Conservation (phyloP, 23 red algal genomes). For the Gracilaria gracilis region DNA sequence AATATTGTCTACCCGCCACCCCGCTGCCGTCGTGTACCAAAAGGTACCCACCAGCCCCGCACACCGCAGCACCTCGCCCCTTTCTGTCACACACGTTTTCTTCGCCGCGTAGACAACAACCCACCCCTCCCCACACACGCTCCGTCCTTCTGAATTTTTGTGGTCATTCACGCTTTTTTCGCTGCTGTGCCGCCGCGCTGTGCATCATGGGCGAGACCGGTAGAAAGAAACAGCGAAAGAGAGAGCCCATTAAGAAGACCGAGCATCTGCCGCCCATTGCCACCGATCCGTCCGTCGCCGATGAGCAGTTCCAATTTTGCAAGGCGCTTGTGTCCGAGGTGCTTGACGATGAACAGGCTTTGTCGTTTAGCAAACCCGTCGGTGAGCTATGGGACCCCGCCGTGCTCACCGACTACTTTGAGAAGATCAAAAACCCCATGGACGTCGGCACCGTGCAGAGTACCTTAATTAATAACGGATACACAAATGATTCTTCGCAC, state of each 20-base stretch:
- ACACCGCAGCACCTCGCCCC: no score
- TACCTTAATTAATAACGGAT: slow-evolving; percentile 46
- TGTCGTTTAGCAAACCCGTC: slow-evolving; percentile 55
- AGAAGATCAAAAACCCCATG: slow-evolving; percentile 93
- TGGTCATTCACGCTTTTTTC: background rate
- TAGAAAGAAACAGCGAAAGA: slow-evolving; percentile 53
- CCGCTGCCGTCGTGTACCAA: no score
- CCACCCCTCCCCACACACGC: no score
- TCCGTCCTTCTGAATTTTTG: background rate
- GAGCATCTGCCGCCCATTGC: slow-evolving; percentile 40
- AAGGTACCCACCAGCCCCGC: no score
- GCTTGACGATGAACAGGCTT: slow-evolving; percentile 35
- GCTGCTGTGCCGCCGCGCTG: background rate
- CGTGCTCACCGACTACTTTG: slow-evolving; percentile 86
- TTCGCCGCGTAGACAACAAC: background rate
- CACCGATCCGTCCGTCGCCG: slow-evolving; percentile 42
- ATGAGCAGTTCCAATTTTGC: slow-evolving; percentile 51
- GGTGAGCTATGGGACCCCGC: slow-evolving; percentile 61
- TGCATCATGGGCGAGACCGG: slow-evolving; percentile 54
- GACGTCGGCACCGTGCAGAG: slow-evolving; percentile 89
- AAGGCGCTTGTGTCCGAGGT: slow-evolving; percentile 30
- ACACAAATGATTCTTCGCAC: slow-evolving; percentile 5
- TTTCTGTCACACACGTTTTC: background rate
- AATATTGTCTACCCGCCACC: no score
- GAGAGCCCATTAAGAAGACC: slow-evolving; percentile 43